These are phyloP conservation scores for Capsicum baccatum DNA, from an alignment of 257 asterid genomes.

Conservation along the genomic window DNA sequence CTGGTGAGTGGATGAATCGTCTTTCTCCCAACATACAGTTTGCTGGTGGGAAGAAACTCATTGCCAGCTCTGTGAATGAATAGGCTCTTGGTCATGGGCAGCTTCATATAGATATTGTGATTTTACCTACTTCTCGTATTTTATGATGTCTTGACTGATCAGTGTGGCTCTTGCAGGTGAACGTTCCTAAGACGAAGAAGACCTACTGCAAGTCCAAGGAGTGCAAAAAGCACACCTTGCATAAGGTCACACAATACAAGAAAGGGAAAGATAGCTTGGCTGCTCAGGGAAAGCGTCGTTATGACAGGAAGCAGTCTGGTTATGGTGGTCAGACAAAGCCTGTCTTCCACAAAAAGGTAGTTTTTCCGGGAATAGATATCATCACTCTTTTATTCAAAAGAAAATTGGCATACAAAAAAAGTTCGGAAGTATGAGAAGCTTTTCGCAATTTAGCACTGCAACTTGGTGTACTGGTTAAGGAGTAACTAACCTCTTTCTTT, in stretches of 20 bases:
- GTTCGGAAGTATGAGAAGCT: no score
- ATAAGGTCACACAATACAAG: slow-evolving; percentile 28
- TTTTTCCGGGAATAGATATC: neutral
- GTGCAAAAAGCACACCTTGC: slow-evolving; percentile 30
- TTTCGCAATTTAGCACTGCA: neutral
- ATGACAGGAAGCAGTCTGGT: slow-evolving; percentile 27
- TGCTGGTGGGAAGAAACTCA: no score
- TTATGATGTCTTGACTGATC: neutral
- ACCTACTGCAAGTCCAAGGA: slow-evolving; percentile 31
- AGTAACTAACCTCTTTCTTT: neutral
- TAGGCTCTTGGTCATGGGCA: no score
- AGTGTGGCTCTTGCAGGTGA: slow-evolving; percentile 4
- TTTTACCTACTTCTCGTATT: neutral
- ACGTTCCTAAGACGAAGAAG: slow-evolving; percentile 29
- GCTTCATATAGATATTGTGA: neutral
- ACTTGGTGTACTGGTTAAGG: neutral
- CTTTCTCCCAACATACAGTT: no score
- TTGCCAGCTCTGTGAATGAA: no score
- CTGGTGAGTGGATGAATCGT: no score
- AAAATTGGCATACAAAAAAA: neutral
- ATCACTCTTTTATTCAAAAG: neutral
- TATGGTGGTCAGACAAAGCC: slow-evolving; percentile 32
- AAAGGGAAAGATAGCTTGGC: slow-evolving; percentile 29
- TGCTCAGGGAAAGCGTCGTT: slow-evolving; percentile 34
- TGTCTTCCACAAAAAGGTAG: slow-evolving; percentile 29